Conservation (phyloP, 139 green algal genomes). For the Micractinium conductrix region DNA sequence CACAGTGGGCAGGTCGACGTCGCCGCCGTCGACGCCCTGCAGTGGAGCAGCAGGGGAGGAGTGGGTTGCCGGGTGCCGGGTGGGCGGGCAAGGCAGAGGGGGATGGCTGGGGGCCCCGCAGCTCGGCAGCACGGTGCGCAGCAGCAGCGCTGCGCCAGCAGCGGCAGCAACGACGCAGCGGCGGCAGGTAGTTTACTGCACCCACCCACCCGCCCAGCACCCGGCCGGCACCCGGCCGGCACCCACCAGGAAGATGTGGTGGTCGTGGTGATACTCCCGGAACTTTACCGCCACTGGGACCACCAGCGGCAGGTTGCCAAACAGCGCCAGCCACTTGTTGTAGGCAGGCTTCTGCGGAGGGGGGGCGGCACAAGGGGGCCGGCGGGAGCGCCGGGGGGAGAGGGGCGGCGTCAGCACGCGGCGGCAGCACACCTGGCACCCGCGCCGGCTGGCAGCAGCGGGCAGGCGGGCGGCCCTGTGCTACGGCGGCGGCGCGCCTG, state of each 20-base stretch:
- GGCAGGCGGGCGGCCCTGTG: no score
- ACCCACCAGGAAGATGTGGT: conserved; percentile 70
- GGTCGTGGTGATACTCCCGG: conserved; percentile 81
- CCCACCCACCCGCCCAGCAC: no score
- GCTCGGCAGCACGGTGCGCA: neutral
- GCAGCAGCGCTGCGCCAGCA: no score
- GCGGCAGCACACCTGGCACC: no score
- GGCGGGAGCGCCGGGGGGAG: no score
- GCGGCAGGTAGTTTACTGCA: no score
- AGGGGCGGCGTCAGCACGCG: no score
- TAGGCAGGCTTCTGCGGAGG: conserved; percentile 43
- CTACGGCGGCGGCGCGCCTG: no score
- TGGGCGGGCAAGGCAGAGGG: neutral
- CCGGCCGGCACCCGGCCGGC: neutral
- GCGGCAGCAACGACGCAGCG: no score
- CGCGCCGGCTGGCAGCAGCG: no score
- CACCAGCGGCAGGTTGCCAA: conserved; percentile 68
- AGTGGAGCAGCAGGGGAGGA: neutral
- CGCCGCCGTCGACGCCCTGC: conserved; percentile 68
- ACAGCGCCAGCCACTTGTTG: conserved; percentile 67
- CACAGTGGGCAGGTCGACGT: conserved; percentile 69
- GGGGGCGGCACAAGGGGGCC: no score
- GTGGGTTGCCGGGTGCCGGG: neutral
- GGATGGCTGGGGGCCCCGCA: no score
- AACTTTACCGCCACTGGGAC: conserved; percentile 73